Percentiles rank a stretch among this genome's conserved stretches.
Evolutionary conservation across 2,329 filamentous ascomycete genomes (phyloP).

Genomic region (Tolypocladium guangdongense): DNA sequence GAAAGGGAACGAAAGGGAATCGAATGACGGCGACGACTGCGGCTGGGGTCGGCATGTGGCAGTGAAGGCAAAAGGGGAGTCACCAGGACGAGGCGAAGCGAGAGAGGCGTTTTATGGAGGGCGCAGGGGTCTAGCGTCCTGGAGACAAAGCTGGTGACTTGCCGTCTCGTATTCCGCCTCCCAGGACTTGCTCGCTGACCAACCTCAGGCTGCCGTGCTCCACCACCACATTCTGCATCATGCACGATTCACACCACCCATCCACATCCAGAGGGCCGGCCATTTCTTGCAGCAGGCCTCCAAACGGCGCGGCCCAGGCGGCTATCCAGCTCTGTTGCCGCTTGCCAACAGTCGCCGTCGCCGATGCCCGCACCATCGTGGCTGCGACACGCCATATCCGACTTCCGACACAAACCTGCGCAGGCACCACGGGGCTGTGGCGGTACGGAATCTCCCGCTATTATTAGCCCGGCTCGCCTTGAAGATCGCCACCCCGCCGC

Average conservation of each 20-base stretch:
- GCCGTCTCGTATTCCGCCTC: neutral
- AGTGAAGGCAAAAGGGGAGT: neutral
- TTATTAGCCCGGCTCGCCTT: no score
- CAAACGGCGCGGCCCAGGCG: neutral
- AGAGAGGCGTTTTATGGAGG: neutral
- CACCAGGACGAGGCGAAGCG: neutral
- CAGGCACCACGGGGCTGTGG: neutral
- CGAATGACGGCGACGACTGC: constrained; percentile 1
- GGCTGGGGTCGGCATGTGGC: neutral
- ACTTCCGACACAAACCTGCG: neutral
- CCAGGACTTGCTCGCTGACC: neutral
- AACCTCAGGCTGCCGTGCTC: neutral
- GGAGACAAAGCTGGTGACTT: no score
- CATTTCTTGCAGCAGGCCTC: neutral
- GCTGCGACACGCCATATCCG: neutral
- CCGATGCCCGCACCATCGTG: neutral
- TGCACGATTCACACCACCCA: neutral
- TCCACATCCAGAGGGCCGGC: neutral
- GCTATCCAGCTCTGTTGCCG: neutral
- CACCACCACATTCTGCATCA: neutral
- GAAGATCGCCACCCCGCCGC: no score
- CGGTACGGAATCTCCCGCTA: no score
- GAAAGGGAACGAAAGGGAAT: constrained; percentile 1
- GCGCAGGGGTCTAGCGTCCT: neutral
- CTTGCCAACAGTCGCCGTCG: neutral